These are phyloP conservation scores for Neospermospora avenae DNA, from an alignment of 2,329 filamentous ascomycete genomes.

Conservation along the genomic window DNA sequence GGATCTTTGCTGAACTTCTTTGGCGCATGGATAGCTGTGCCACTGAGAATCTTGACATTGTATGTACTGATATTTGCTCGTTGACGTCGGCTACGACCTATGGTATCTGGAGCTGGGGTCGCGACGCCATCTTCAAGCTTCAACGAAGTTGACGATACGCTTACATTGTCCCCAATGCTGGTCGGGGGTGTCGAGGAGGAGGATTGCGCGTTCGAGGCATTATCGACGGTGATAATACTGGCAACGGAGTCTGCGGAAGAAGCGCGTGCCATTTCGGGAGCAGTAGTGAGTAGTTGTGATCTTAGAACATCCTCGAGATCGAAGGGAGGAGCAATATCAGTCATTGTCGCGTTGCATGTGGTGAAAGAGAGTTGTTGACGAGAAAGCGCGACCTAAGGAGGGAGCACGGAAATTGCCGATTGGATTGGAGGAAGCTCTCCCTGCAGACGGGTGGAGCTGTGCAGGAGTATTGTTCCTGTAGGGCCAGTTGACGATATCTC, in stretches of 20 bases:
- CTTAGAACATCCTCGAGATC: slow-evolving; percentile 24
- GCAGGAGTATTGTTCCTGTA: background rate
- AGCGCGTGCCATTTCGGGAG: slow-evolving; percentile 24
- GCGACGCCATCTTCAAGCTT: slow-evolving; percentile 25
- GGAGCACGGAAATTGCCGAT: slow-evolving; percentile 9
- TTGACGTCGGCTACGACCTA: slow-evolving; percentile 51
- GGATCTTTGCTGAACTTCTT: slow-evolving; percentile 42
- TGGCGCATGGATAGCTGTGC: slow-evolving; percentile 55
- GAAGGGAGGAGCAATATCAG: slow-evolving; percentile 23
- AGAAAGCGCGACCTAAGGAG: slow-evolving; percentile 2
- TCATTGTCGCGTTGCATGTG: slow-evolving; percentile 16
- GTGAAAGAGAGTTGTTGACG: slow-evolving; percentile 2
- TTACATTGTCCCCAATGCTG: slow-evolving; percentile 60
- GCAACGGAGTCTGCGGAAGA: slow-evolving; percentile 29
- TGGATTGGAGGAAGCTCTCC: background rate
- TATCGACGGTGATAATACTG: slow-evolving; percentile 31
- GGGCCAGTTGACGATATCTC: background rate
- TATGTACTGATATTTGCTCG: slow-evolving; percentile 59
- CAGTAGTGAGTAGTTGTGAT: slow-evolving; percentile 15
- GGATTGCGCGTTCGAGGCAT: slow-evolving; percentile 28
- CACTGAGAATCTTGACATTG: slow-evolving; percentile 61
- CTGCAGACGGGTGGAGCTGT: background rate
- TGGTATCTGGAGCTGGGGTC: slow-evolving; percentile 11
- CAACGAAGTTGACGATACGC: slow-evolving; percentile 48
- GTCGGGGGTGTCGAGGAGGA: slow-evolving; percentile 57